Base-by-base conservation (phyloP, 2,329 filamentous ascomycete species). In the Alternaria panax region DNA sequence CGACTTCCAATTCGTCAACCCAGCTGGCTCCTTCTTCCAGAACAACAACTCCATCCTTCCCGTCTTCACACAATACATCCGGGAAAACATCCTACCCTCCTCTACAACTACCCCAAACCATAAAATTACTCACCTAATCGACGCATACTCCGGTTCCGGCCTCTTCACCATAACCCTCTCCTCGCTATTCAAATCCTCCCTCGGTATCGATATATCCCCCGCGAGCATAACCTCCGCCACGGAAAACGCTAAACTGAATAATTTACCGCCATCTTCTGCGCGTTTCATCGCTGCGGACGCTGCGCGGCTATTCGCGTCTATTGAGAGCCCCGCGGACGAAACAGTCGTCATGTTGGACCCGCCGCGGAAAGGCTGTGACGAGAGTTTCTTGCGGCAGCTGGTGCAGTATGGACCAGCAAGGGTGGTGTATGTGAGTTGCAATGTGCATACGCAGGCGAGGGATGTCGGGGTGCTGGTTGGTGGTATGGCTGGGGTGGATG, bases 31-130 rank as follows among this genome's bases (percentile, higher is more conserved):
- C 52, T 99, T 99, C 83, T 99, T 99, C 86, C 95, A 99, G 76
- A 99, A 99, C 85, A 99, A 99, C 86, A 98, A 98, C 83, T 96
- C 93, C 55, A 98, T 99, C 79, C 89, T 99, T 24, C 88, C 92
- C 28, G 81, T 83, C 16, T 96, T 98, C 80, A 96, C 93, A 14
- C 85, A 88, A 66, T 97, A 96, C 82, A 92, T 98, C 75, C 91
- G 92, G 63, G 84, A 90, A 36, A 87, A 90, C 78, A 91, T 94
- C 72, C 83, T 93, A 2, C 89, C 88, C 25, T 40, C 68, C 22
- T 40, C 68, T 28, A 20, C 48, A 9, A 18, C 34, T 18, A 4
- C 34, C 16, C 22, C 60, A 0, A 69, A 59, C 27, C 79, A 59
- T 72, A 78, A 62, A 78, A 76, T 97, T 79, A 91, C 90, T 69